These are phyloP conservation scores for Tilletia walkeri DNA, from an alignment of 1,284 basidiomycete genomes.

Conservation along the genomic window DNA sequence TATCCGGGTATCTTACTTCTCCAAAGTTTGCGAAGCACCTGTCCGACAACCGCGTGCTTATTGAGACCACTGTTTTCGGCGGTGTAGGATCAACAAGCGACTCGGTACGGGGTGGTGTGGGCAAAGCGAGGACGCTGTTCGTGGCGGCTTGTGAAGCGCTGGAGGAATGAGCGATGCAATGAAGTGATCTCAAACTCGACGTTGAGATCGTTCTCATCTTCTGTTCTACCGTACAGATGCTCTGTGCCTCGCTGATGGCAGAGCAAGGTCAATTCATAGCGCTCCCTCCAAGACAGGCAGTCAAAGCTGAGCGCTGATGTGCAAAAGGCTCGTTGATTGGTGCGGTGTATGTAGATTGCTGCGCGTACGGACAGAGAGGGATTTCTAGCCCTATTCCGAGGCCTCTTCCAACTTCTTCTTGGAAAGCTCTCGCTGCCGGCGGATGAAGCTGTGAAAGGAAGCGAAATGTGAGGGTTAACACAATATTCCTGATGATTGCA, in stretches of 20 bases:
- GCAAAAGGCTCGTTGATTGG: no score
- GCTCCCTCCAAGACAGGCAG: no score
- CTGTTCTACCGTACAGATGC: no score
- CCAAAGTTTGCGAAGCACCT: conserved; percentile 36
- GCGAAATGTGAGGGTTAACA: not conserved
- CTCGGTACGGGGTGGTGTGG: conserved; percentile 7
- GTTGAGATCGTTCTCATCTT: no score
- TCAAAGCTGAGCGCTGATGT: no score
- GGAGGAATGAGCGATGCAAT: conserved; percentile 13
- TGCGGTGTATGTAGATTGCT: no score
- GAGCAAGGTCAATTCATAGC: no score
- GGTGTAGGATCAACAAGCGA: not conserved
- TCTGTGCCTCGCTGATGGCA: no score
- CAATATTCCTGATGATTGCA: not conserved
- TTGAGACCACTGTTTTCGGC: conserved; percentile 39
- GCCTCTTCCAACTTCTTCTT: conserved; percentile 12
- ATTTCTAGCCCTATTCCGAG: conserved; percentile 1
- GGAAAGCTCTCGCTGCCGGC: conserved; percentile 14
- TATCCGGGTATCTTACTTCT: not conserved
- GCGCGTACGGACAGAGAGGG: not conserved
- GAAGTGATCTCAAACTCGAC: no score
- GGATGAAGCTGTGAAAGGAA: conserved; percentile 6
- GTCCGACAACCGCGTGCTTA: conserved; percentile 35
- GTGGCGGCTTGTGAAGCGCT: not conserved
- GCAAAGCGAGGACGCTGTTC: conserved; percentile 4